phyloP scores from a whole-genome alignment of 163 green algal genomes.

The Trebouxia gelatinosa region DNA sequence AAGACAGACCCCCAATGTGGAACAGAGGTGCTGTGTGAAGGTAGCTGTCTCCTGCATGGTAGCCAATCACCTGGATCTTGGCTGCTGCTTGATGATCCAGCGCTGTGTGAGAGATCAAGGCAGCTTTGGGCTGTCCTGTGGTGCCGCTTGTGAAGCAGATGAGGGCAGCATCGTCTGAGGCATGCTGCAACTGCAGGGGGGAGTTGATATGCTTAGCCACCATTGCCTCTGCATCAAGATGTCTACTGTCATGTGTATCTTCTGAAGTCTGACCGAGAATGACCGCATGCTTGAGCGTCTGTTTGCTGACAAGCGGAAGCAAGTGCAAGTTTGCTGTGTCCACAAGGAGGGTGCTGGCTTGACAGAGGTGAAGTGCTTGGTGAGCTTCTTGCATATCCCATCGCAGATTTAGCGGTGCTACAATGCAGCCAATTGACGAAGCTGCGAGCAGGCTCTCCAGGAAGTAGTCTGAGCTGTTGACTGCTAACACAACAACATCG shows the following conservation, averaged over 20 bases:
- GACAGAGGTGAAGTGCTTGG: constrained; percentile 35
- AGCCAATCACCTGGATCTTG: constrained; percentile 78
- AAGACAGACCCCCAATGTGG: constrained; percentile 89
- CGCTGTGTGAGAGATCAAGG: constrained; percentile 56
- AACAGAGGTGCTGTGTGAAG: constrained; percentile 89
- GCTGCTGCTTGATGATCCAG: constrained; percentile 67
- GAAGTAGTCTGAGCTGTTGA: constrained; percentile 47
- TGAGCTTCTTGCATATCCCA: constrained; percentile 59
- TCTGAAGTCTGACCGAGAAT: not conserved
- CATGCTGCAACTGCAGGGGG: not conserved
- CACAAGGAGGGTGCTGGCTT: constrained; percentile 41
- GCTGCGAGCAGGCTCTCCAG: constrained; percentile 61
- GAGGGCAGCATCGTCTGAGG: constrained; percentile 48
- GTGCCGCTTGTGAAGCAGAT: constrained; percentile 85
- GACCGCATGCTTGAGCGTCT: not conserved
- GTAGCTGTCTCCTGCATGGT: constrained; percentile 74
- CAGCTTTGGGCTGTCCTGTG: constrained; percentile 69
- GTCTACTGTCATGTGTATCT: not conserved
- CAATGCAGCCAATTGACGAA: constrained; percentile 50
- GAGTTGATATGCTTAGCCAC: not conserved
- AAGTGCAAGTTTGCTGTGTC: constrained; percentile 39
- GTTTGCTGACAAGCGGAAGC: not conserved
- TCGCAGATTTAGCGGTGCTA: constrained; percentile 65
- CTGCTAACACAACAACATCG: constrained; percentile 49
- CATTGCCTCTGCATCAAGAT: not conserved